These are phyloP conservation scores for Vigna trinervia DNA, from an alignment of 306 rosid genomes.

Conservation along the genomic window DNA sequence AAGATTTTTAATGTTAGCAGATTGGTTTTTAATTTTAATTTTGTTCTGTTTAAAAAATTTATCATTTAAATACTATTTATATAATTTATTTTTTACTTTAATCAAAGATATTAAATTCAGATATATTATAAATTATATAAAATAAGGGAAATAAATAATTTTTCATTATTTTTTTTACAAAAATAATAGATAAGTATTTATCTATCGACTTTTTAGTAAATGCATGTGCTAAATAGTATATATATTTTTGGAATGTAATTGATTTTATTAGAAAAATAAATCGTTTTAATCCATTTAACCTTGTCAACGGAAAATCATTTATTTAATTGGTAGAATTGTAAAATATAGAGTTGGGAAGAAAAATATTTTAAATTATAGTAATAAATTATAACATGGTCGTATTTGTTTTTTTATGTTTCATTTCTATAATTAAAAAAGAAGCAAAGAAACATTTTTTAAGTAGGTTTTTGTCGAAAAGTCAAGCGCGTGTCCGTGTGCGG, in stretches of 20 bases:
- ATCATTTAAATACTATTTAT: not conserved
- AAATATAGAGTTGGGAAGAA: too few species aligned
- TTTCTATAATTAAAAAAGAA: too few species aligned
- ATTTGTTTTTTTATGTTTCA: too few species aligned
- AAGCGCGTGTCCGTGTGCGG: slow-evolving; percentile 37
- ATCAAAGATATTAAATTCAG: not conserved
- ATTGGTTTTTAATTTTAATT: not conserved
- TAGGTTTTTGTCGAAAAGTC: not conserved
- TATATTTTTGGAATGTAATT: too few species aligned
- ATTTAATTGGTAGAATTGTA: too few species aligned
- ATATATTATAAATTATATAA: not conserved
- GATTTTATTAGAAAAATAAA: too few species aligned
- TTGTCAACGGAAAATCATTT: too few species aligned
- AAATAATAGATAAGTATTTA: not conserved
- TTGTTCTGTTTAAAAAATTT: not conserved
- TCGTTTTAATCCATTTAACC: too few species aligned
- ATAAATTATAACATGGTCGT: too few species aligned
- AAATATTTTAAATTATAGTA: too few species aligned
- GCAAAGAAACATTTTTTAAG: not conserved
- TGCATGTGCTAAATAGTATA: too few species aligned
- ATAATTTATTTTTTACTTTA: not conserved
- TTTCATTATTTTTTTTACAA: not conserved
- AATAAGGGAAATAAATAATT: not conserved
- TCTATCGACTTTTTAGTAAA: too few species aligned
- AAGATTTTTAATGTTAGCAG: not conserved